A percentile compares a stretch with the other conserved stretches of the same genome.
These are phyloP conservation scores for Globisporangium mamillatum DNA, from an alignment of 352 stramenopile genomes.

Conservation along the genomic window DNA sequence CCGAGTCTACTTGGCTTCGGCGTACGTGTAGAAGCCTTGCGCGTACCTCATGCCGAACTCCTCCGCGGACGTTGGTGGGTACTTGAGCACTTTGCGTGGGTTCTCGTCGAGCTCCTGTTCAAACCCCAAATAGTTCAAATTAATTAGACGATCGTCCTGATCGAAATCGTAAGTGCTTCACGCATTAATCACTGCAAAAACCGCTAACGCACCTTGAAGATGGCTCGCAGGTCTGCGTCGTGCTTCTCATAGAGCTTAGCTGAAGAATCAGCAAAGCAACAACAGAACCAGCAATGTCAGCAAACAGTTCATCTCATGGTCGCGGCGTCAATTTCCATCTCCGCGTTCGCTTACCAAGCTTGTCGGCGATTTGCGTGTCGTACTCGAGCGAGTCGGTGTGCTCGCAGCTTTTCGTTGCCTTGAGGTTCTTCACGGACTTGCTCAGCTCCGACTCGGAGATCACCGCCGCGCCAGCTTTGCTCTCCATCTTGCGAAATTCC, in stretches of 20 bases:
- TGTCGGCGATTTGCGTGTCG: constrained; percentile 50
- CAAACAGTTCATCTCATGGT: background rate
- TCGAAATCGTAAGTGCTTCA: background rate
- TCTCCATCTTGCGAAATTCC: constrained; percentile 39
- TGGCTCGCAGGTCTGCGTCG: constrained; percentile 54
- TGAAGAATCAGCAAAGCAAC: constrained; percentile 5
- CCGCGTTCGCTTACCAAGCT: constrained; percentile 29
- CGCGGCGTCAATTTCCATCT: background rate
- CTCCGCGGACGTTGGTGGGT: constrained; percentile 49
- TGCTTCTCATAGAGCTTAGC: constrained; percentile 60
- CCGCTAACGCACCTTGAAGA: constrained; percentile 48
- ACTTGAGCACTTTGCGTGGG: constrained; percentile 73
- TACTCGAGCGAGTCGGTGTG: constrained; percentile 74
- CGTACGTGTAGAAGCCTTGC: constrained; percentile 83
- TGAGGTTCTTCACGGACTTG: constrained; percentile 61
- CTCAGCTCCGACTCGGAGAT: constrained; percentile 59
- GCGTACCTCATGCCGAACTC: constrained; percentile 83
- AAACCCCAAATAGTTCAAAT: background rate
- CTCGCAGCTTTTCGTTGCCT: constrained; percentile 59
- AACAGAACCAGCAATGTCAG: background rate
- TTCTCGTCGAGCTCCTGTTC: constrained; percentile 68
- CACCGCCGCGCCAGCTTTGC: constrained; percentile 32
- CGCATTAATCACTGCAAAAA: background rate
- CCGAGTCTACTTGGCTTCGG: constrained; percentile 58
- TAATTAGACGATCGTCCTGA: background rate